Percentiles rank a stretch among this genome's conserved stretches.
phyloP scores from a whole-genome alignment of 352 stramenopile species.

The Phytopythium cucurbitacearum region DNA sequence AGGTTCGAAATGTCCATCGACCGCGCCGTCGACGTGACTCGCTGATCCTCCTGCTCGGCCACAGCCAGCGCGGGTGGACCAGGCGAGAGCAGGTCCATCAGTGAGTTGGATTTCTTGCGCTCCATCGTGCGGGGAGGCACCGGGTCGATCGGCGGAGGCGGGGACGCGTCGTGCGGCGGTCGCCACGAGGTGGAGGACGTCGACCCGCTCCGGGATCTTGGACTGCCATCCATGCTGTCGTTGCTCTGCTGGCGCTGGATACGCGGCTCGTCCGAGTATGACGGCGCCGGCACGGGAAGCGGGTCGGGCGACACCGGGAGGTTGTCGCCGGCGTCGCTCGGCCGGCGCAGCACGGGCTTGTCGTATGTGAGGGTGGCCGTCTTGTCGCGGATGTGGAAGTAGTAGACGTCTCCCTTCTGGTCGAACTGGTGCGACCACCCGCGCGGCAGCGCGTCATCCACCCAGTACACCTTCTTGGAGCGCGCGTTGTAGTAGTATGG shows the following conservation, averaged over 20 bases:
- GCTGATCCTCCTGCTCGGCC: conserved; percentile 15
- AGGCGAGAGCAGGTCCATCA: conserved; percentile 71
- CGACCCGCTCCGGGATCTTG: conserved; percentile 2
- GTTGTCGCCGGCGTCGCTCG: not conserved
- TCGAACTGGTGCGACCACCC: conserved; percentile 84
- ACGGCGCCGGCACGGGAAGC: conserved; percentile 36
- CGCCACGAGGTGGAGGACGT: conserved; percentile 8
- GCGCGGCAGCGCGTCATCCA: conserved; percentile 71
- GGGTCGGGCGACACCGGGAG: conserved; percentile 23
- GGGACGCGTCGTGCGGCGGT: conserved; percentile 4
- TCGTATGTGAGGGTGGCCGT: conserved; percentile 64
- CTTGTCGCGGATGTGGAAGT: conserved; percentile 81
- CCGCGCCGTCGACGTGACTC: conserved; percentile 9
- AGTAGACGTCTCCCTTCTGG: conserved; percentile 43
- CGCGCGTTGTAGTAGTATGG: conserved; percentile 82
- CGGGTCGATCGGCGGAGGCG: not conserved
- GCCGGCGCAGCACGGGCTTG: conserved; percentile 44
- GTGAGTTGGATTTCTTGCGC: conserved; percentile 72
- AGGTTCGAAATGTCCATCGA: conserved; percentile 63
- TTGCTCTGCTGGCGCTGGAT: not conserved
- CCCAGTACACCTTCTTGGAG: conserved; percentile 81
- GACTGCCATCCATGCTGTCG: conserved; percentile 3
- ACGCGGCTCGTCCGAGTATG: conserved; percentile 21
- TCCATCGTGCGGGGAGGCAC: conserved; percentile 10
- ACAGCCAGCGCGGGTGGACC: conserved; percentile 30